These are phyloP conservation scores for Ophiostoma perfectum DNA, from an alignment of 2,329 filamentous ascomycete genomes.

Conservation along the genomic window DNA sequence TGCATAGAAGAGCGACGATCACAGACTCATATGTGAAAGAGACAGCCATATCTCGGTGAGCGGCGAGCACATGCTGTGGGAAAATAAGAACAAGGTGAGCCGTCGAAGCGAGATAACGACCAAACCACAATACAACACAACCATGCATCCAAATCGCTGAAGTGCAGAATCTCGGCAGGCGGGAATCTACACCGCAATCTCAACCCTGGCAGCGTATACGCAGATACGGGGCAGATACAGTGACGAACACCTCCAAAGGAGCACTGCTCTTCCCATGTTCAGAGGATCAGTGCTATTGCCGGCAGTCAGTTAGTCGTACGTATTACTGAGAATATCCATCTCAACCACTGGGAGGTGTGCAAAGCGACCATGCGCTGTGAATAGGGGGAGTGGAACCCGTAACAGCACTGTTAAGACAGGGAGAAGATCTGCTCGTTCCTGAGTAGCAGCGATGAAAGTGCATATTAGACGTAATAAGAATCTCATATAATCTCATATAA, in stretches of 20 bases:
- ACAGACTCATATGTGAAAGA: too few relatives aligned
- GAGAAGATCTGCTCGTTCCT: background rate
- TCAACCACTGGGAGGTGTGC: background rate
- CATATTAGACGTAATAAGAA: background rate
- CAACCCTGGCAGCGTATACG: background rate
- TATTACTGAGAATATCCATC: too few relatives aligned
- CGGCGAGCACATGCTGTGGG: background rate
- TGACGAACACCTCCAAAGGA: too few relatives aligned
- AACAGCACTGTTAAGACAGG: background rate
- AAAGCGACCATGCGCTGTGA: background rate
- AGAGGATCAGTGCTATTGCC: too few relatives aligned
- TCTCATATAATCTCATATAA: too few relatives aligned
- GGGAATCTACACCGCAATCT: background rate
- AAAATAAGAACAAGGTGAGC: background rate
- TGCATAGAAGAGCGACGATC: background rate
- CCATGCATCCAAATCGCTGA: background rate
- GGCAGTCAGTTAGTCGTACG: too few relatives aligned
- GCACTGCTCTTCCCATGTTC: too few relatives aligned
- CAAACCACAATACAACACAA: background rate
- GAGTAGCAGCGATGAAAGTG: background rate
- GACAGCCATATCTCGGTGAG: background rate
- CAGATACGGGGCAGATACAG: background rate
- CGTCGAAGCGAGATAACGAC: slow-evolving; percentile 2
- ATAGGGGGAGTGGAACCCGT: slow-evolving; percentile 12
- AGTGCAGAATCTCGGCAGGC: background rate